These are phyloP conservation scores for Prunus yedoensis DNA, from an alignment of 331 rosid species.

Conservation along the genomic window DNA sequence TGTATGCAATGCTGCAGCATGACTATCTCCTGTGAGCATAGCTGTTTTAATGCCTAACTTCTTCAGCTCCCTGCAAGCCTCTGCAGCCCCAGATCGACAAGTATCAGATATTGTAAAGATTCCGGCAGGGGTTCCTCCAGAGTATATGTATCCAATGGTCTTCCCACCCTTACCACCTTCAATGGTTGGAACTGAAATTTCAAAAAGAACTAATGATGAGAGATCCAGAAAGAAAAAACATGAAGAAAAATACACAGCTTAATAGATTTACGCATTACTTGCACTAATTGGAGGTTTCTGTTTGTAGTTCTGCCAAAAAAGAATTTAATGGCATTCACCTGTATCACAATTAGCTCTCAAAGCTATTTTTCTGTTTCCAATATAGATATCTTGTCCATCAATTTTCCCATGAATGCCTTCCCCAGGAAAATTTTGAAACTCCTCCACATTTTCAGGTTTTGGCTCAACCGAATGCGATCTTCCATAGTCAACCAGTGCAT, in stretches of 20 bases:
- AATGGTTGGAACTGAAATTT: conserved; percentile 44
- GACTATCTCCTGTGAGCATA: conserved; percentile 90
- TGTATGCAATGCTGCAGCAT: conserved; percentile 67
- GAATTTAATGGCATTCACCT: conserved; percentile 39
- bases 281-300: neutral
- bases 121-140: conserved; percentile 46
- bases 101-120: conserved; percentile 64
- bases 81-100: conserved; percentile 72
- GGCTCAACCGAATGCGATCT: conserved; percentile 58
- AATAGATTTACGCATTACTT: too few species aligned
- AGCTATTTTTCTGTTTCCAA: conserved; percentile 72
- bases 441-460: conserved; percentile 67
- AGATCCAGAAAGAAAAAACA: neutral
- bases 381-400: conserved; percentile 57
- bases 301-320: neutral
- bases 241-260: neutral
- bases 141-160: conserved; percentile 73
- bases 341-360: conserved; percentile 57
- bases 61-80: conserved; percentile 66
- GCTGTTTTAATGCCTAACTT: conserved; percentile 70
- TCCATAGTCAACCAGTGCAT: conserved; percentile 67
- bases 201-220: conserved; percentile 5
- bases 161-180: conserved; percentile 56
- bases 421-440: conserved; percentile 80
- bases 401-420: conserved; percentile 83